Conservation (phyloP, 192 early-diverging fungal genomes). For the Gryganskiella cystojenkinii region DNA sequence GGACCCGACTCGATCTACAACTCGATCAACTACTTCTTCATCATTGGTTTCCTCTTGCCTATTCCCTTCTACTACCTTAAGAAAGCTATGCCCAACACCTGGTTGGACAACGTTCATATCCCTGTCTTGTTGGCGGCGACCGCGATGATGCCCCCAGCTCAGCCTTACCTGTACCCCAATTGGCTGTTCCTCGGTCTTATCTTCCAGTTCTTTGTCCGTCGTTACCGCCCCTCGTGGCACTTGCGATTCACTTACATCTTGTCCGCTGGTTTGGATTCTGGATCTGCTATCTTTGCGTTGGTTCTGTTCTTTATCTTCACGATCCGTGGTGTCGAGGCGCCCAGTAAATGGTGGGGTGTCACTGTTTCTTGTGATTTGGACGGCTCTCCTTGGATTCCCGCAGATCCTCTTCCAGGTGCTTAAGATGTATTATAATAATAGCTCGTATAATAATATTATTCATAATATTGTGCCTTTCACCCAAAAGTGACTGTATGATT, state of each 20-base stretch:
- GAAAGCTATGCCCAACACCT: constrained; percentile 58
- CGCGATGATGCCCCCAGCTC: constrained; percentile 62
- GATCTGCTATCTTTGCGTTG: constrained; percentile 38
- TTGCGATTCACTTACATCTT: constrained; percentile 71
- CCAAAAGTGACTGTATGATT: too few relatives aligned
- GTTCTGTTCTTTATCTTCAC: constrained; percentile 34
- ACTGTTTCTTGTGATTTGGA: too few relatives aligned
- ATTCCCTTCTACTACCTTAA: constrained; percentile 64
- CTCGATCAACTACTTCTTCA: constrained; percentile 50
- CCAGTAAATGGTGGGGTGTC: neutral
- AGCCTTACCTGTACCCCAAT: constrained; percentile 38
- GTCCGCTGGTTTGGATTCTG: constrained; percentile 67
- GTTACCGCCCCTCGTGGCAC: constrained; percentile 60
- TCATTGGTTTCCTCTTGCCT: constrained; percentile 62
- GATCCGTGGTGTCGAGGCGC: too few relatives aligned
- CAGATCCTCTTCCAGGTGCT: too few relatives aligned
- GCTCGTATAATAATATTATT: too few relatives aligned
- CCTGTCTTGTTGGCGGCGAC: constrained; percentile 58
- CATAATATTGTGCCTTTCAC: too few relatives aligned
- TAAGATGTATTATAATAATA: too few relatives aligned
- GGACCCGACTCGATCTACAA: constrained; percentile 41
- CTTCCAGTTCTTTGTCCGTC: constrained; percentile 59
- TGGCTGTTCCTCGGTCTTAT: constrained; percentile 56
- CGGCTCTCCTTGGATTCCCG: too few relatives aligned
- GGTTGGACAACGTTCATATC: constrained; percentile 57